A percentile compares a stretch with the other conserved stretches of the same genome.
Conservation (phyloP, 2,329 filamentous ascomycete genomes). For the Teratosphaeria nubilosa region DNA sequence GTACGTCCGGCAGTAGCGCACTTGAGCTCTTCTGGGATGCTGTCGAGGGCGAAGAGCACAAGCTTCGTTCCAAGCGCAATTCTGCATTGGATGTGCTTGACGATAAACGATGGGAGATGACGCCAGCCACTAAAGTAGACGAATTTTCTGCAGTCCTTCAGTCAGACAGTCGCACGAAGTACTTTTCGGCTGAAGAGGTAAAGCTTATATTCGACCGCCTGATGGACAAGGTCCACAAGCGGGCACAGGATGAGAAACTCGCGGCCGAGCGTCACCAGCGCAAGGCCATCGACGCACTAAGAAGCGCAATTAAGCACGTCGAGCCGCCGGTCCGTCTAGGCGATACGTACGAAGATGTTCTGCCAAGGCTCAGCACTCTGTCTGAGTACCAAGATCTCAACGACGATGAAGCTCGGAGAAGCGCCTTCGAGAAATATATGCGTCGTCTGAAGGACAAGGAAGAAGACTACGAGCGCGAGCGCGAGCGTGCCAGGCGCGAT, state of each 20-base stretch:
- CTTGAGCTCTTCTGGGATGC: constrained; percentile 94
- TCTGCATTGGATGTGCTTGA: constrained; percentile 24
- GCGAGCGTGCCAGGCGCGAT: constrained; percentile 32
- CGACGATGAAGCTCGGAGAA: constrained; percentile 70
- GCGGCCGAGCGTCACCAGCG: constrained; percentile 77
- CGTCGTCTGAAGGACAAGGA: constrained; percentile 86
- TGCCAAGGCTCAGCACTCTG: constrained; percentile 64
- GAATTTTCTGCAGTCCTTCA: constrained; percentile 77
- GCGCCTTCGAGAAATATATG: constrained; percentile 85
- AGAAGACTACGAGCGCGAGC: constrained; percentile 44
- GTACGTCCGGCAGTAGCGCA: constrained; percentile 53
- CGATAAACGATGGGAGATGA: constrained; percentile 89
- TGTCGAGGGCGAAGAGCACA: constrained; percentile 81
- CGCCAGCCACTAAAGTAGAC: constrained; percentile 73
- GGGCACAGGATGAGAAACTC: constrained; percentile 71
- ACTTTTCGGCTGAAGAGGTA: constrained; percentile 71
- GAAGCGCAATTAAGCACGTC: constrained; percentile 77
- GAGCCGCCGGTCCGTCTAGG: constrained; percentile 68
- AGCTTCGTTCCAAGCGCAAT: constrained; percentile 22
- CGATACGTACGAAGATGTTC: constrained; percentile 85
- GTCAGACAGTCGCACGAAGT: constrained; percentile 77
- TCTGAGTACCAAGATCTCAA: constrained; percentile 79
- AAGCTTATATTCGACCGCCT: constrained; percentile 77
- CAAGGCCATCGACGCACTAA: constrained; percentile 71
- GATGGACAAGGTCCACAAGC: constrained; percentile 73